Evolutionary conservation across 768 basidiomycete species (phyloP).

Genomic region (Trametes cubensis): DNA sequence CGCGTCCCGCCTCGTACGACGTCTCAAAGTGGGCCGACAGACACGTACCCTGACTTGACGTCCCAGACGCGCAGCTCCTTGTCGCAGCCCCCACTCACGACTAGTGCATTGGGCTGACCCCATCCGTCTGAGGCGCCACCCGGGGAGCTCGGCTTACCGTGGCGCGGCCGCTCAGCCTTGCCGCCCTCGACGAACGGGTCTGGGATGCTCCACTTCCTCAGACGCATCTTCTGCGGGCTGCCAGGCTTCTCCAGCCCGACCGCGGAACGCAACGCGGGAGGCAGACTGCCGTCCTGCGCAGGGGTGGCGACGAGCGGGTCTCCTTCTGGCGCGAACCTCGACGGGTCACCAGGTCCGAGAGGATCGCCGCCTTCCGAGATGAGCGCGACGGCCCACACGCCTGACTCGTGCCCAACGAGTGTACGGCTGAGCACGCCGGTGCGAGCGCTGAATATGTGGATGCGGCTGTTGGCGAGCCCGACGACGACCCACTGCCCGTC

Average conservation of each 20-base stretch:
- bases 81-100: conserved; percentile 94
- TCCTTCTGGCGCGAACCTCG: conserved; percentile 2
- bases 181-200: conserved; percentile 20
- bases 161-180: not conserved
- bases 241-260: conserved; percentile 15
- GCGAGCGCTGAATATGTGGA: conserved; percentile 81
- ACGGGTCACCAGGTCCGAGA: conserved; percentile 17
- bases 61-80: conserved; percentile 94
- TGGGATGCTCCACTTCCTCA: conserved; percentile 8
- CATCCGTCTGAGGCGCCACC: conserved; percentile 66
- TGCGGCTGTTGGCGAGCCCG: conserved; percentile 82
- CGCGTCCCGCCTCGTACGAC: no score
- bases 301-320: conserved; percentile 17
- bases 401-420: conserved; percentile 80
- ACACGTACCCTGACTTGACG: conserved; percentile 72
- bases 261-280: conserved; percentile 13
- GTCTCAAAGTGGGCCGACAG: not conserved
- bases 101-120: conserved; percentile 81
- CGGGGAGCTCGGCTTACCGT: conserved; percentile 29
- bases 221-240: not conserved
- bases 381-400: conserved; percentile 92
- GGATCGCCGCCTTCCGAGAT: conserved; percentile 63
- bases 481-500: conserved; percentile 85
- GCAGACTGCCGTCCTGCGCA: conserved; percentile 15
- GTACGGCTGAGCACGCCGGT: conserved; percentile 79